Evolutionary conservation across 2,329 filamentous ascomycete species (phyloP), one percentile per base, ranked within the genome.

Genomic region (Pseudocercospora cruenta): DNA sequence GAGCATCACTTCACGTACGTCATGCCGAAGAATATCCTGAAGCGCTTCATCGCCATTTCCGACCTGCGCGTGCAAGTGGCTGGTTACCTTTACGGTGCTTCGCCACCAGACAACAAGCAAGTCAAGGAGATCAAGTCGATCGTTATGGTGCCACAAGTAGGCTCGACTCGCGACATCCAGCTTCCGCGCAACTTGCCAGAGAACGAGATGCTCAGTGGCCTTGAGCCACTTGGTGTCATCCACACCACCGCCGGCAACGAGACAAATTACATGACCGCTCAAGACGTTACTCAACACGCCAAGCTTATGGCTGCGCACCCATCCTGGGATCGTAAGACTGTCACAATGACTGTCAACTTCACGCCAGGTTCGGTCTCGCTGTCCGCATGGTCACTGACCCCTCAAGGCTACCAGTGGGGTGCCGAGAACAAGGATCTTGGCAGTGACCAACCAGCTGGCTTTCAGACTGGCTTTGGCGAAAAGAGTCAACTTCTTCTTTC

Each of bases 1-100:
- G 93, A 97, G 67, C 92, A 94, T 45, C 86, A 89, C 74, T 91
- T 92, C 76, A 99, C 94, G 0, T 99, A 98, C 75, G 92, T 99
- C 75, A 97, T 99, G 92, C 95, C 95, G 0, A 99, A 98, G 87
- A 99, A 99, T 79, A 90, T 99, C 58, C 86, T 99, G 74, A 97
- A 97, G 86, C 92, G 93, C 70, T 99, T 99, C 84, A 98, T 99
- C 82, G 95, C 92, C 24, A 96, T 99, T 76, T 91, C 95, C 55
- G 95, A 99, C 82, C 87, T 99, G 63, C 91, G 96, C 57, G 94
- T 98, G 14, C 95, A 99, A 80, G 94, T 99, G 58, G 94, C 94
- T 16, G 95, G 94, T 1, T 99, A 97, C 78, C 86, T 99, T 0
- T 99, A 99, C 78, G 95, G 95, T 71, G 88, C 88, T 55, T 97